A percentile compares a stretch with the other conserved stretches of the same genome.
phyloP scores from a whole-genome alignment of 805 yeast genomes.

The Hanseniaspora vineae region DNA sequence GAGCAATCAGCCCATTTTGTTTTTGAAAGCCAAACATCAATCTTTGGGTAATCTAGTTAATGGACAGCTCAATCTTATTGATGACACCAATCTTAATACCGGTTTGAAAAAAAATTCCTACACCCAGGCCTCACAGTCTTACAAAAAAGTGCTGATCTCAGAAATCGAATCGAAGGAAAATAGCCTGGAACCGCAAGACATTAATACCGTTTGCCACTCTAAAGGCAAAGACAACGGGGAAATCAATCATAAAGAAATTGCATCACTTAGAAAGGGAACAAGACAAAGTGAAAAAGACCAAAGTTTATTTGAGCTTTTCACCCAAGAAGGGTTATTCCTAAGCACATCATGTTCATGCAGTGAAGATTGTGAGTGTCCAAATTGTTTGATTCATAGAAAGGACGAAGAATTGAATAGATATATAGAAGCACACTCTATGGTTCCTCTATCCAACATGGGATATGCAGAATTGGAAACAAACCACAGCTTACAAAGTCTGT shows the following conservation, averaged over 20 bases:
- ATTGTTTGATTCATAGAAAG: constrained; percentile 23
- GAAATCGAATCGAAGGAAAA: too few relatives aligned
- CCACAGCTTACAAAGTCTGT: too few relatives aligned
- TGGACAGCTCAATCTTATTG: constrained; percentile 7
- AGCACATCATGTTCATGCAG: constrained; percentile 23
- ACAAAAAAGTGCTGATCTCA: too few relatives aligned
- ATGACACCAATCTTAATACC: too few relatives aligned
- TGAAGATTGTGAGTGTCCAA: constrained; percentile 20
- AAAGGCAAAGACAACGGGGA: too few relatives aligned
- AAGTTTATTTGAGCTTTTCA: constrained; percentile 15
- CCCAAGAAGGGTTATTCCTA: constrained; percentile 21
- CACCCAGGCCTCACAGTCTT: too few relatives aligned
- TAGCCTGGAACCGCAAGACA: too few relatives aligned
- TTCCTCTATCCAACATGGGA: neutral
- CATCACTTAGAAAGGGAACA: too few relatives aligned
- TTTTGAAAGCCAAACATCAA: constrained; percentile 15
- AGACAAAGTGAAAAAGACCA: neutral
- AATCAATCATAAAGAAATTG: too few relatives aligned
- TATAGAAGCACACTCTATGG: constrained; percentile 12
- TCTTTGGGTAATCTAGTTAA: constrained; percentile 18
- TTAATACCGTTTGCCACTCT: too few relatives aligned
- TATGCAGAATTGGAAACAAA: neutral
- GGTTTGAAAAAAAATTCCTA: too few relatives aligned
- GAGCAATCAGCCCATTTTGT: constrained; percentile 20
- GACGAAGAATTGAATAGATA: constrained; percentile 21